phyloP scores from a whole-genome alignment of 805 yeast species.

The Lipomyces chichibuensis region DNA sequence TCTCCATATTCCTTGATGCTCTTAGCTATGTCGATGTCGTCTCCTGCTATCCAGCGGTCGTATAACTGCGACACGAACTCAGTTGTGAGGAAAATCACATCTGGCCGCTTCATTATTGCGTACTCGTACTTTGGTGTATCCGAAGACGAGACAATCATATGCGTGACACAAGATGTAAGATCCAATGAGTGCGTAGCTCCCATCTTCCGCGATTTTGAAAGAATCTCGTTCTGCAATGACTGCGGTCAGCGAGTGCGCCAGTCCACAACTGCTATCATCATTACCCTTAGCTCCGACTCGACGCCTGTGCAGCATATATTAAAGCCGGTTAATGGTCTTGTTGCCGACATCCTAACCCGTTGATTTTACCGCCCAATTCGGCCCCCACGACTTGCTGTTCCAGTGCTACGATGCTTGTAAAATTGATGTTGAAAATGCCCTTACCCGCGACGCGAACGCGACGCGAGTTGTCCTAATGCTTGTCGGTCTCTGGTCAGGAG shows the following conservation, averaged over 20 bases:
- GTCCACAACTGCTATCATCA: not conserved
- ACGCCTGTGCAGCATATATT: slow-evolving; percentile 32
- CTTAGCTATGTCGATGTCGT: slow-evolving; percentile 43
- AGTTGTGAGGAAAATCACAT: slow-evolving; percentile 59
- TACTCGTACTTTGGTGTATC: slow-evolving; percentile 58
- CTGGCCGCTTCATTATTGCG: slow-evolving; percentile 51
- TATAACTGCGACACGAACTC: slow-evolving; percentile 52
- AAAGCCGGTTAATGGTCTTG: slow-evolving; percentile 27
- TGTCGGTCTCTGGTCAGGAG: no score
- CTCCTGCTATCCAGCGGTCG: slow-evolving; percentile 58
- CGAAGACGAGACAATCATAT: slow-evolving; percentile 56
- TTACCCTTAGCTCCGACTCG: slow-evolving; percentile 14
- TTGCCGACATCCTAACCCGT: not conserved
- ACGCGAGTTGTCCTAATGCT: no score
- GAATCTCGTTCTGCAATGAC: slow-evolving; percentile 20
- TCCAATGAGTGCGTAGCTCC: slow-evolving; percentile 55
- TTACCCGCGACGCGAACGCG: not conserved
- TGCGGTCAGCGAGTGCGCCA: not conserved
- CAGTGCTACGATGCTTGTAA: not conserved
- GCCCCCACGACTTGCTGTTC: not conserved
- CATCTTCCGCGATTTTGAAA: slow-evolving; percentile 38
- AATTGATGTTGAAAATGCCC: not conserved
- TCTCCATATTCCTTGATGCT: slow-evolving; percentile 36
- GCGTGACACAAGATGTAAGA: slow-evolving; percentile 56
- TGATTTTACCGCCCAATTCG: not conserved